phyloP scores from a whole-genome alignment of 1,139 yeast species.

The Yamadazyma kanchanaburiensis region DNA sequence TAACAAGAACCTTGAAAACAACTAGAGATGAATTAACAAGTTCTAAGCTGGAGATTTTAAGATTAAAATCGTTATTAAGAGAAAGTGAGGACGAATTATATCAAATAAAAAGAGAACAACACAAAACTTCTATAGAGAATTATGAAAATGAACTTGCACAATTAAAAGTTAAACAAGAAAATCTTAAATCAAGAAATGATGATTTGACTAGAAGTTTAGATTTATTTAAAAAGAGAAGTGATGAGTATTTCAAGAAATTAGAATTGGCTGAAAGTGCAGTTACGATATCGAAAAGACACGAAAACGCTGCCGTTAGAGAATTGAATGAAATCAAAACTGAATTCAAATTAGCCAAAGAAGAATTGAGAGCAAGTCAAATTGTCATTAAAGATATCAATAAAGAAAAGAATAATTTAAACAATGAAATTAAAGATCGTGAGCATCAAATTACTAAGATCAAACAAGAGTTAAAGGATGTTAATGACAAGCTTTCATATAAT shows the following conservation, averaged over 20 bases:
- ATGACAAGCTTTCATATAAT: constrained; percentile 55
- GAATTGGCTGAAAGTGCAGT: constrained; percentile 80
- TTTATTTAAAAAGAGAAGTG: constrained; percentile 69
- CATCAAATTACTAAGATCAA: constrained; percentile 53
- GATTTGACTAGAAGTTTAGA: constrained; percentile 55
- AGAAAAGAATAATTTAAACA: constrained; percentile 54
- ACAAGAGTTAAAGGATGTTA: constrained; percentile 36
- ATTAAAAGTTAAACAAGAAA: constrained; percentile 50
- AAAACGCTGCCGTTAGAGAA: constrained; percentile 53
- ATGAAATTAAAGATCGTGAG: constrained; percentile 54
- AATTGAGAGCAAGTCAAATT: constrained; percentile 56
- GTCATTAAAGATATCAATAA: constrained; percentile 55
- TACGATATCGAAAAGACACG: constrained; percentile 59
- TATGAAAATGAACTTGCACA: constrained; percentile 43
- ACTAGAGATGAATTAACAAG: constrained; percentile 49
- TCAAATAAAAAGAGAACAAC: constrained; percentile 33
- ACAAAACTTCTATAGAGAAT: constrained; percentile 33
- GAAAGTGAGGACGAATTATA: constrained; percentile 48
- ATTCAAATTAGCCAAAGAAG: constrained; percentile 53
- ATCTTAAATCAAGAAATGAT: constrained; percentile 44
- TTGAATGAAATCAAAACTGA: constrained; percentile 53
- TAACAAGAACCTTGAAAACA: constrained; percentile 45
- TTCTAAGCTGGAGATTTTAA: constrained; percentile 50
- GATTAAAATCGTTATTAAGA: constrained; percentile 48
- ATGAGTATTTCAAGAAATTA: constrained; percentile 68